Base-by-base conservation (phyloP, 2,329 filamentous ascomycete species). In the Hypoxylon sp. region DNA sequence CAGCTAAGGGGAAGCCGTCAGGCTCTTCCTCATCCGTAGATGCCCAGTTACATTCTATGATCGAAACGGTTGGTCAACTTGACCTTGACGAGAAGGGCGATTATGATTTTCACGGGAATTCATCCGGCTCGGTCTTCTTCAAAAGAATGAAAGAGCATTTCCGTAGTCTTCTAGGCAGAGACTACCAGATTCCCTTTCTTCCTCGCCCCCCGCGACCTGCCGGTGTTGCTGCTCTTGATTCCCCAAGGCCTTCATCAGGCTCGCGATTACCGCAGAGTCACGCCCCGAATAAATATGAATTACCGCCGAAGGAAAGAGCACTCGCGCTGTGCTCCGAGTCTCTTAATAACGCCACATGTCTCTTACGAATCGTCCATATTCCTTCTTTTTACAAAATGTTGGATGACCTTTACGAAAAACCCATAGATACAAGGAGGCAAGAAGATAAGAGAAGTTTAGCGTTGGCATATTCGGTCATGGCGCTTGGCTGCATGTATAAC, bases 61-160 rank as follows among this genome's bases (percentile, higher is more conserved):
- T 98, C 63, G 92, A 95, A 76, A 93, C 93, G 45, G 93, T 95
- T 2, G 96, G 95, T 36, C 92, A 94, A 77, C 85, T 99, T 17
- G 95, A 98, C 75, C 85, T 98, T 34, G 94, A 97, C 74, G 95
- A 98, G 73, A 89, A 90, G 74, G 95, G 95, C 45, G 90, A 96
- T 73, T 97, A 94, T 90, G 94, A 98, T 79, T 99, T 97, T 75
- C 93, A 97, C 76, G 96, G 96, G 51, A 92, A 93, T 70, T 98
- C 95, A 0, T 98, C 96, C 0, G 94, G 95, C 2, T 87, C 94
- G 46, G 93, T 95, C 69, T 99, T 98, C 78, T 86, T 98, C 73
- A 88, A 89, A 70, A 90, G 93, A 60, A 91, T 99, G 86, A 91
- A 93, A 74, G 92, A 97, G 75, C 92, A 97, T 75, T 93, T 98